Evolutionary conservation across 345 rosid species (phyloP), one percentile per base, ranked within the genome.

Genomic region (Lagerstroemia speciosa): DNA sequence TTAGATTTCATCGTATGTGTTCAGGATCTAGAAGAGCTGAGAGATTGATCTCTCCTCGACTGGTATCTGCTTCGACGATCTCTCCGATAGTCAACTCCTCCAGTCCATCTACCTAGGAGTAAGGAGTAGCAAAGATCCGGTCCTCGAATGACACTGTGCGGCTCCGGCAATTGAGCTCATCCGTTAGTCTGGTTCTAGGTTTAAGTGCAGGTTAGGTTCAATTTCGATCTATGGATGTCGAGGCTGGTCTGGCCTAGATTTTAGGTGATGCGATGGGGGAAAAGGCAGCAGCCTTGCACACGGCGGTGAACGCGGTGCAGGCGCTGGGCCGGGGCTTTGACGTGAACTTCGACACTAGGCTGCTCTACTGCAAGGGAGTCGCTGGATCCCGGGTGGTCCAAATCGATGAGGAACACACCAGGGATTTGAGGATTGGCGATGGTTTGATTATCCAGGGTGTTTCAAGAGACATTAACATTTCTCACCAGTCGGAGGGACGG

Each of bases 321-420:
- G 91, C 89, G 8, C 68, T 88, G 29, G 94, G 94, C 64, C 82
- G 88, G 68, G 94, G 94, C 3, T 88, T 88, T 53, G 94, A 86
- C 78, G 91, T 82, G 41, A 88, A 86, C 69, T 84, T 72, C 36
- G 94, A 88, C 72, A 83, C 91, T 43, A 84, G 94, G 83, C 72
- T 88, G 78, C 50, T 88, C 75, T 86, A 88, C 31, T 88, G 94
- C 69, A 88, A 88, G 74, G 93, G 93, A 14, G 74, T 69, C n/a
- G 75, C 78, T 0, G 89, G 86, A 65, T 80, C 83, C 48, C 75
- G 84, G 70, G 55, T 88, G 8, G 85, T 88, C 38, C 84, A 84
- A 76, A 74, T 86, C 65, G 91, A 88, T 69, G 84, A 82, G 61
- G 83, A 84, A 34, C 83, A 80, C 63, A 73, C 75, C 22, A 74